Conservation (phyloP, 2,329 filamentous ascomycete genomes). For the Ceratocystis cubensis region DNA sequence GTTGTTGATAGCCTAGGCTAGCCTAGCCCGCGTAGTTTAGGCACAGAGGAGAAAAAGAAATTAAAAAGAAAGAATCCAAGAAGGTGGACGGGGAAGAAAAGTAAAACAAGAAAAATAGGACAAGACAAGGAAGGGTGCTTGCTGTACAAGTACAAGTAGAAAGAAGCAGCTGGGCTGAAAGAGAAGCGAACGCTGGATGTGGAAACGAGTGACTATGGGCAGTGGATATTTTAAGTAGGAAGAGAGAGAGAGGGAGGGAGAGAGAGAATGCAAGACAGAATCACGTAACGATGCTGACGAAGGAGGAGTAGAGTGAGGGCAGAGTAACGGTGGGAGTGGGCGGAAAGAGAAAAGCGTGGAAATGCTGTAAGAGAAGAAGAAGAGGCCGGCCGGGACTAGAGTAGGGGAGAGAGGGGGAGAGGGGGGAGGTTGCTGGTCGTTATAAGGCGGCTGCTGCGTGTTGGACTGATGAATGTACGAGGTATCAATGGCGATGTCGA, state of each 20-base stretch:
- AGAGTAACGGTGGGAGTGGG: too few relatives aligned
- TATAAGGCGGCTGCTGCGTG: background rate
- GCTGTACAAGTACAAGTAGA: too few relatives aligned
- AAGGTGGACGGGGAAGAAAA: background rate
- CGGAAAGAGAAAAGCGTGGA: too few relatives aligned
- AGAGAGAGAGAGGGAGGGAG: background rate
- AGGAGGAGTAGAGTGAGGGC: background rate
- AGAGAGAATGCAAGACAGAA: background rate
- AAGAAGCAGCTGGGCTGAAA: background rate
- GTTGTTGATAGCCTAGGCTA: background rate
- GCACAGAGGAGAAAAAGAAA: background rate
- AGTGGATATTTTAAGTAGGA: background rate
- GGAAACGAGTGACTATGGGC: conserved; percentile 4
- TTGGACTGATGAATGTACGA: background rate
- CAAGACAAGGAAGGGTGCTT: too few relatives aligned
- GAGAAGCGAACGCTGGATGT: background rate
- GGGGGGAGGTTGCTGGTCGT: background rate
- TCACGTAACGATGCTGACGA: background rate
- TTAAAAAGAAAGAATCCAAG: background rate
- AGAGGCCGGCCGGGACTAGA: background rate
- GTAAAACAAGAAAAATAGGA: background rate
- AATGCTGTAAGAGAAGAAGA: background rate
- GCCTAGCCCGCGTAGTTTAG: background rate
- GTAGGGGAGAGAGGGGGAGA: background rate
- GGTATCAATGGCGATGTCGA: background rate